Percentiles rank a stretch among this genome's conserved stretches.
Evolutionary conservation across 768 basidiomycete genomes (phyloP).

Genomic region (Phanerochaete carnosa): DNA sequence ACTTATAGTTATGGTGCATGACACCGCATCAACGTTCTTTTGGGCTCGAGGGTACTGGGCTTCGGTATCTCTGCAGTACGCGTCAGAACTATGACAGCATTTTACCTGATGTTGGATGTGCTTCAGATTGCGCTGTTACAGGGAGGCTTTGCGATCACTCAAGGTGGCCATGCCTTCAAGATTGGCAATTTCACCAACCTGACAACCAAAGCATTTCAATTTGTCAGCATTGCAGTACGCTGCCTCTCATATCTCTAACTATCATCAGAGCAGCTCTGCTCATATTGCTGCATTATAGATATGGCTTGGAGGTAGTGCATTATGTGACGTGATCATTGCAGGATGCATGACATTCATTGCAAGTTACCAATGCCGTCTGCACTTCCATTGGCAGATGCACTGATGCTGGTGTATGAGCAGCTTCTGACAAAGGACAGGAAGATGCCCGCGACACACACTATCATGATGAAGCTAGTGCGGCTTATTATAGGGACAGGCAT

Average conservation of each 20-base stretch:
- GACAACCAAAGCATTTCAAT: background rate
- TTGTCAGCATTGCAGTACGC: background rate
- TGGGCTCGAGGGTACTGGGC: background rate
- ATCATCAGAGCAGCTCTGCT: background rate
- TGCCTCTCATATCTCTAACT: background rate
- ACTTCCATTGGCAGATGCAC: too few relatives aligned
- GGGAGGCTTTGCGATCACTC: background rate
- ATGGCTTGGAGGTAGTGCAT: conserved; percentile 20
- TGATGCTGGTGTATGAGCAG: too few relatives aligned
- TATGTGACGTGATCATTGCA: conserved; percentile 28
- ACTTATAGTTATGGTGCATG: too few relatives aligned
- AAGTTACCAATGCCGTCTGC: conserved; percentile 24
- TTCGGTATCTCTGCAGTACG: background rate
- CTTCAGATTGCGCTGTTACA: conserved; percentile 2
- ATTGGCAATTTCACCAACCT: background rate
- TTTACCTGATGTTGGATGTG: background rate
- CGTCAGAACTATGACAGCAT: background rate
- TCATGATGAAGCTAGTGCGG: background rate
- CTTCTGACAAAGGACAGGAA: background rate
- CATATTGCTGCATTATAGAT: conserved; percentile 6
- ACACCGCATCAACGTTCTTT: background rate
- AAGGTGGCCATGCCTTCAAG: background rate
- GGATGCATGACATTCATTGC: conserved; percentile 18
- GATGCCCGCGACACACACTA: background rate
- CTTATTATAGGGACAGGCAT: conserved; percentile 6